phyloP scores from a whole-genome alignment of 768 basidiomycete species.

The Pleurotus tuoliensis region DNA sequence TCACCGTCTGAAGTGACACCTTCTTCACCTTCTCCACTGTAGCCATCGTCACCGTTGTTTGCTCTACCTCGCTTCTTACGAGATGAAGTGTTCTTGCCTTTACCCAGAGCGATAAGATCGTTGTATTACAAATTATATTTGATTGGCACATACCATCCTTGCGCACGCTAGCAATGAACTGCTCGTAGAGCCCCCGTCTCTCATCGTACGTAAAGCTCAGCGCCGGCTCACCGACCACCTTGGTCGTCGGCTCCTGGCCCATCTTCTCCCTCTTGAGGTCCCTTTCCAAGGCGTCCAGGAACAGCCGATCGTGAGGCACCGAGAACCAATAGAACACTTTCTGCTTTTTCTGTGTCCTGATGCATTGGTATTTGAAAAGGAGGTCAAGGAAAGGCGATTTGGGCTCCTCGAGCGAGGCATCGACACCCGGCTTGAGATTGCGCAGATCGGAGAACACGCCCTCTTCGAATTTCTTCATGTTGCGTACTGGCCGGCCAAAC shows the following conservation, averaged over 20 bases:
- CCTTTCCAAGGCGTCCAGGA: constrained; percentile 93
- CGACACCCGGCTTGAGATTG: constrained; percentile 90
- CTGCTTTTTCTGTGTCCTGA: constrained; percentile 97
- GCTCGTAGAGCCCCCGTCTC: constrained; percentile 82
- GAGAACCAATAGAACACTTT: constrained; percentile 99
- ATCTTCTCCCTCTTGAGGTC: constrained; percentile 95
- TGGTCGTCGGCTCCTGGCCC: constrained; percentile 81
- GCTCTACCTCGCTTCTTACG: constrained; percentile 3
- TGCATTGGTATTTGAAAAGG: constrained; percentile 94
- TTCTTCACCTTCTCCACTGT: constrained; percentile 38
- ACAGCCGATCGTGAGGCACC: constrained; percentile 94
- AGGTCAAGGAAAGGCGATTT: constrained; percentile 95
- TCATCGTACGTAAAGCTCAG: constrained; percentile 86
- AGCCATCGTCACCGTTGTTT: constrained; percentile 33
- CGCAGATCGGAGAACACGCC: constrained; percentile 92
- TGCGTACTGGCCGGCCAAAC: constrained; percentile 85
- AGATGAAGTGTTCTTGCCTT: not conserved
- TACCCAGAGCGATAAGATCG: not conserved
- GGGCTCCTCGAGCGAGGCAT: constrained; percentile 93
- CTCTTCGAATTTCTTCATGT: constrained; percentile 97
- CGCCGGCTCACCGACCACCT: constrained; percentile 73
- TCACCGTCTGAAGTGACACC: constrained; percentile 30
- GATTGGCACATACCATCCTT: constrained; percentile 12
- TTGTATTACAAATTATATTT: constrained; percentile 11
- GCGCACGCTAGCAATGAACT: constrained; percentile 49